A percentile compares a stretch with the other conserved stretches of the same genome.
Conservation (phyloP, 148 eudicot genomes). For the Amaranthus hypochondriacus region DNA sequence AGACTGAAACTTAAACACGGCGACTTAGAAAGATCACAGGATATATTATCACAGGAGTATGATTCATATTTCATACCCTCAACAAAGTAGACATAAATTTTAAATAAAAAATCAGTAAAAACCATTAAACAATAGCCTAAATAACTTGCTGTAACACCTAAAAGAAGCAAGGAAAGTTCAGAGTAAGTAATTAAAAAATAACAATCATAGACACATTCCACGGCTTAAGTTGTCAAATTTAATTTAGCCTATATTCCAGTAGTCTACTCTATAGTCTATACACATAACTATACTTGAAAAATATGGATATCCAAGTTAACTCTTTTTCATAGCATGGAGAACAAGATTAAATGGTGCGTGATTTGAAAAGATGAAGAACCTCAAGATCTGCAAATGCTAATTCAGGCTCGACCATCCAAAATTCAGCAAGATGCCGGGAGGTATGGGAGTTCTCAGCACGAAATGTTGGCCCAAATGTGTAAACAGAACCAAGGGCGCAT, state of each 20-base stretch:
- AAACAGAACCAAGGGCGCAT: conserved; percentile 81
- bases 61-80: too few species aligned
- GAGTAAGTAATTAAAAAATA: too few species aligned
- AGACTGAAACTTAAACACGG: background rate
- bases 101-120: too few species aligned
- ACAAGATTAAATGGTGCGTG: background rate
- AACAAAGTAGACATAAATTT: too few species aligned
- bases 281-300: background rate
- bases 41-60: too few species aligned
- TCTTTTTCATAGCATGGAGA: background rate
- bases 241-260: background rate
- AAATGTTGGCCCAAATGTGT: conserved; percentile 96
- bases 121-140: too few species aligned
- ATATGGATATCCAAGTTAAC: too few species aligned
- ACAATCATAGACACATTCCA: too few species aligned
- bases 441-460: conserved; percentile 96
- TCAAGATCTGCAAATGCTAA: conserved; percentile 88
- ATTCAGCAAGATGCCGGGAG: conserved; percentile 91
- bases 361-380: conserved; percentile 30
- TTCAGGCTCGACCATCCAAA: conserved; percentile 99
- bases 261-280: background rate
- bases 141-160: too few species aligned
- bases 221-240: too few species aligned
- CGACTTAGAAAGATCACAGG: too few species aligned
- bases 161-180: too few species aligned